A percentile compares a stretch with the other conserved stretches of the same genome.
These are phyloP conservation scores for Diutina neorugosa DNA, from an alignment of 1,139 yeast species.

Conservation along the genomic window DNA sequence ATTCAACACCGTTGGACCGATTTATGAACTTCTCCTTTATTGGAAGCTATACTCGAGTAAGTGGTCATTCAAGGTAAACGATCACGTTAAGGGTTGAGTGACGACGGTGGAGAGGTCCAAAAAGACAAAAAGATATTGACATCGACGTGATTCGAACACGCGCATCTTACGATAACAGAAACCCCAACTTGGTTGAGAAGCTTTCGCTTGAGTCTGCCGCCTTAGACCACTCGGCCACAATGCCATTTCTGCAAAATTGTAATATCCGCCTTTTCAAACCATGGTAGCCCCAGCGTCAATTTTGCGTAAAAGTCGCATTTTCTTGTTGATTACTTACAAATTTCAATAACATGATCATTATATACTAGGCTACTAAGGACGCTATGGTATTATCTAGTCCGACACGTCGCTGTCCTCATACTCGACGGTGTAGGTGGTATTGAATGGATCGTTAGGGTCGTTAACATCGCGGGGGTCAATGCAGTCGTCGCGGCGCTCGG, in stretches of 20 bases:
- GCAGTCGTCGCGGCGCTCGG: slow-evolving; percentile 6
- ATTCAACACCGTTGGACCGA: too few relatives aligned
- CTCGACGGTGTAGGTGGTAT: slow-evolving; percentile 1
- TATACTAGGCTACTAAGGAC: neutral
- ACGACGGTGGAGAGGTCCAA: neutral
- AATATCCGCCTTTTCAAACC: neutral
- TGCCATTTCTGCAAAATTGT: neutral
- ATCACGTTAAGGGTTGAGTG: too few relatives aligned
- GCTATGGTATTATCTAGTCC: neutral
- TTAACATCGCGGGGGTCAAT: neutral
- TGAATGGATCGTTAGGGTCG: slow-evolving; percentile 8
- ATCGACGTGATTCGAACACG: neutral
- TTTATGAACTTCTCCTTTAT: too few relatives aligned
- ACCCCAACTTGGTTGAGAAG: neutral
- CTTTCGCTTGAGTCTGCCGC: neutral
- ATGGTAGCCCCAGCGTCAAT: neutral
- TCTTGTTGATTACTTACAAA: neutral
- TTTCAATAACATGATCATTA: neutral
- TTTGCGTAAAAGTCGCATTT: neutral
- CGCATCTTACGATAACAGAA: neutral
- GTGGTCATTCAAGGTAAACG: too few relatives aligned
- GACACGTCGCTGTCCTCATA: slow-evolving; percentile 4
- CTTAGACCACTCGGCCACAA: neutral
- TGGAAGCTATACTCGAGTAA: too few relatives aligned
- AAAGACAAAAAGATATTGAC: neutral